Base-by-base conservation (phyloP, 2,329 filamentous ascomycete genomes). In the Fusarium austroafricanum region DNA sequence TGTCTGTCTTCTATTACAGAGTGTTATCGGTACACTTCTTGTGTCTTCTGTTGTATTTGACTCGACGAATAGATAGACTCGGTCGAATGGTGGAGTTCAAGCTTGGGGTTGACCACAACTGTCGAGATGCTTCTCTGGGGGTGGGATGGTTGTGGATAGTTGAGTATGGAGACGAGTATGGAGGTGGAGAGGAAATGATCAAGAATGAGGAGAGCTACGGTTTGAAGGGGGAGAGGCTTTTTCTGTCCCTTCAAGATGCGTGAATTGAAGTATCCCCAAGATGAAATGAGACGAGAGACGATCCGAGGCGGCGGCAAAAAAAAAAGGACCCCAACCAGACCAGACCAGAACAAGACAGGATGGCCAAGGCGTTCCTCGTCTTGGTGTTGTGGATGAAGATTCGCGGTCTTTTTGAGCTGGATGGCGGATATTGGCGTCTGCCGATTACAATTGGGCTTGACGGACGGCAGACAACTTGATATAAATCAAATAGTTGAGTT, bases 361-460 rank as follows among this genome's bases (percentile, higher is more conserved):
- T 43, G 29, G 50, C 31, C 31, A 53, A 43, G 47, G 47, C 45
- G 42, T 43, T 42, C 18, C 15, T 46, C 29, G 40, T 46, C 9
- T 60, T 57, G 60, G 44, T 57, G 58, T 63, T 63, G 58, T 56
- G 58, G 60, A 42, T 57, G 58, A 40, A 62, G 50, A 63, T 57
- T 44, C 38, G 50, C 17, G 26, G 26, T 52, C 15, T 42, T 57
- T 57, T 66, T 55, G 40, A 52, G 49, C 63, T 63, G 53, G 61
- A 43, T 69, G 52, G 61, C 52, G 39, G 56, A 50, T 49, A 51
- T 60, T 63, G 45, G 51, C 54, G 55, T 57, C 37, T 56, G 65
- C 60, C 65, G 55, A 61, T 46, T 61, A 65, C 49, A 31, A 39
- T 31, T 12, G 23, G 17, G 46, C 23, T 43, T 50, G 55, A 52